phyloP scores from a whole-genome alignment of 768 basidiomycete genomes.

The Guyanaporus albipodus region DNA sequence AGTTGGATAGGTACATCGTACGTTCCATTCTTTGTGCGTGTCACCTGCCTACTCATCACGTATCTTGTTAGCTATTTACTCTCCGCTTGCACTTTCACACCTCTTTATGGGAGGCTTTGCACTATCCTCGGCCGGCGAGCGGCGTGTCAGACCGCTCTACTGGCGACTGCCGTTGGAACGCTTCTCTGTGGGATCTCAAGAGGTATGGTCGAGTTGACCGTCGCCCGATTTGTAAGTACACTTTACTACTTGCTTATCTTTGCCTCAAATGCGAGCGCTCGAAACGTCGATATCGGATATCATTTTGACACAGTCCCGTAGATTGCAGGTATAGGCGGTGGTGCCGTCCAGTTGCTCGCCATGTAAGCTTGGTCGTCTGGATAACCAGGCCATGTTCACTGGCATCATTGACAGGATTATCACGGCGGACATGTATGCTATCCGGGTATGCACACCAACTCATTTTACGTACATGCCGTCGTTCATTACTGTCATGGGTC shows the following conservation, averaged over 20 bases:
- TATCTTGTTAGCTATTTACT: constrained; percentile 5
- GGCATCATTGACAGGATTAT: constrained; percentile 13
- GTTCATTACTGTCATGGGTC: neutral
- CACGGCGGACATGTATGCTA: constrained; percentile 19
- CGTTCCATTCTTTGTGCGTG: neutral
- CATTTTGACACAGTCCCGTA: neutral
- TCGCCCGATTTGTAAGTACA: constrained; percentile 27
- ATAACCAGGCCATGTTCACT: neutral
- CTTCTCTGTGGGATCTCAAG: constrained; percentile 10
- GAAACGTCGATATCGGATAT: neutral
- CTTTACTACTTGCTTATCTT: constrained; percentile 1
- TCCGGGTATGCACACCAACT: constrained; percentile 7
- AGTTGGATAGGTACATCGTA: constrained; percentile 28
- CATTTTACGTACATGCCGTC: neutral
- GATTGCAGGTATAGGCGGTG: constrained; percentile 23
- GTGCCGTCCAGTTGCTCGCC: constrained; percentile 19
- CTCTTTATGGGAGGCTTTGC: constrained; percentile 18
- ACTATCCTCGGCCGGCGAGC: constrained; percentile 12
- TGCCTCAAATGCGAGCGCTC: neutral
- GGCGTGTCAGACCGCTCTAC: constrained; percentile 13
- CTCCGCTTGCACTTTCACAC: constrained; percentile 17
- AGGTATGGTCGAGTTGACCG: constrained; percentile 9
- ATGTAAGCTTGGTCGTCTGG: constrained; percentile 3
- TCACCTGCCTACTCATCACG: too few species aligned
- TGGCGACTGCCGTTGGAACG: constrained; percentile 7